Base-by-base conservation (phyloP, 352 stramenopile genomes). In the Poterioochromonas sp. region DNA sequence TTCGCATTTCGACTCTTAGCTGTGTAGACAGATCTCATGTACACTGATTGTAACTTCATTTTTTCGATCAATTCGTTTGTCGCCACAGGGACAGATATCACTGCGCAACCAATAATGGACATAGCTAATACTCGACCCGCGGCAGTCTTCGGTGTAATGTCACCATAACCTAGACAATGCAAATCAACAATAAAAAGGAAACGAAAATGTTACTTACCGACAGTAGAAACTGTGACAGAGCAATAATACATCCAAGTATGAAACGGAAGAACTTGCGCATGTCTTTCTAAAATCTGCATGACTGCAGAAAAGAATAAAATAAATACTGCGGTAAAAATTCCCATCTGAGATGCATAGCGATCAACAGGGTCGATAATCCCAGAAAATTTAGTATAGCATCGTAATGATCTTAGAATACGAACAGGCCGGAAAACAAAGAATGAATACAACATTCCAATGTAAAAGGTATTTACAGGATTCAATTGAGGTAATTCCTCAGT, bases 211-310 rank as follows among this genome's bases (percentile, higher is more conserved):
- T 18, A 51, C 5, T 20, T 32, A 2, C n/a, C 77, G 8, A 53
- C 44, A 8, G 44, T 53, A 20, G 44, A 8, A 8, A 53, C 44
- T 20, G 44, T 53, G 44, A 53, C 44, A 8, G 8, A 53, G 8
- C 8, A 8, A 20, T 20, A 53, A 20, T 53, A 53, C 8, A 53
- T 8, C 44, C 44, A 53, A 20, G 20, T 20, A 20, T 53, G 44
- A 8, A 53, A 20, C 8, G 44, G 20, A 8, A 20, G 8, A 8
- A 20, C 44, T 20, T 53, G 44, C 20, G 8, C 44, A 20, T 8
- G 8, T 1, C 22, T 18, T n/a, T 76, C 68, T 22, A 76, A 32
- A 62, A 62, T 58, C 39, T 54, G 68, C 32, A 76, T 58, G 1
- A 76, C 1, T n/a, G 68, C 32, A 40, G 41, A 35, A 40, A 34